phyloP scores from a whole-genome alignment of 495 filamentous ascomycete species.

The Delitschia confertaspora region DNA sequence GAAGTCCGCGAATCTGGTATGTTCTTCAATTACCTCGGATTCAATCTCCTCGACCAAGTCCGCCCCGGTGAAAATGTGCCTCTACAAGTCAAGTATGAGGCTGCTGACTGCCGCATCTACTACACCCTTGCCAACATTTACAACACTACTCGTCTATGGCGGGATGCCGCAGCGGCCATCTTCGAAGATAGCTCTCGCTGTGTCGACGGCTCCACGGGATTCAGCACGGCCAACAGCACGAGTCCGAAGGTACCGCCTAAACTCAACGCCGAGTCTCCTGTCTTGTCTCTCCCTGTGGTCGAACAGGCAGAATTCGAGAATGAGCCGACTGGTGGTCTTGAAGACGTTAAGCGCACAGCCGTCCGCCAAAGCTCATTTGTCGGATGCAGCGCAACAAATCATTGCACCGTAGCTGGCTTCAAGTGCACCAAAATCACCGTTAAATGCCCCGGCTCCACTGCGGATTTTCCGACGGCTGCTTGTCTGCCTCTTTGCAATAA shows the following conservation, averaged over 20 bases:
- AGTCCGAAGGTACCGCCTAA: not conserved
- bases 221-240: slow-evolving; percentile 3
- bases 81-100: slow-evolving; percentile 46
- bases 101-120: slow-evolving; percentile 48
- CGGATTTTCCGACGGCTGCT: too few relatives aligned
- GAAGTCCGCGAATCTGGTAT: slow-evolving; percentile 10
- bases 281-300: slow-evolving; percentile 1
- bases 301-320: slow-evolving; percentile 7
- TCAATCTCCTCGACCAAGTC: slow-evolving; percentile 15
- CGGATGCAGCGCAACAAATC: too few relatives aligned
- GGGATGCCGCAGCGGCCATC: slow-evolving; percentile 3
- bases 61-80: slow-evolving; percentile 29
- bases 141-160: slow-evolving; percentile 39
- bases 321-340: slow-evolving; percentile 2
- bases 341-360: not conserved
- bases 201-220: slow-evolving; percentile 17
- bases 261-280: not conserved
- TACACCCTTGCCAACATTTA: slow-evolving; percentile 42
- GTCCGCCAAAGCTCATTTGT: too few relatives aligned
- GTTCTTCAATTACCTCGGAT: slow-evolving; percentile 4
- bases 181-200: slow-evolving; percentile 12
- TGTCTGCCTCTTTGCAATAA: too few relatives aligned
- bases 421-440: too few relatives aligned
- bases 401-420: too few relatives aligned
- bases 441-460: too few relatives aligned